phyloP scores from a whole-genome alignment of 805 yeast genomes.

The Tetrapisispora pingtungensis region DNA sequence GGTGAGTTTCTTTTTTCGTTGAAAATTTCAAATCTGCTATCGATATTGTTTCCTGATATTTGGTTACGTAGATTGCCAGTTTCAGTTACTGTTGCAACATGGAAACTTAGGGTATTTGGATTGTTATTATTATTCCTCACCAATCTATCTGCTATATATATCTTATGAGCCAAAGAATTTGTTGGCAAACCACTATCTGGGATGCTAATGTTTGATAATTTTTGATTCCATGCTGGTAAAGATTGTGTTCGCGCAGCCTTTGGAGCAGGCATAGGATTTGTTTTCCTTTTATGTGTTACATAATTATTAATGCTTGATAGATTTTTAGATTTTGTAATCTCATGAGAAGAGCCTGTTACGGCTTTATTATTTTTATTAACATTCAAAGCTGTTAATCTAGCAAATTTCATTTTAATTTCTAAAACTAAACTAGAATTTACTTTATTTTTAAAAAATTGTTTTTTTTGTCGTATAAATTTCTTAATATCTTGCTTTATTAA shows the following conservation, averaged over 20 bases:
- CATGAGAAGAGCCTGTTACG: too few species aligned
- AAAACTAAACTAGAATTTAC: constrained; percentile 13
- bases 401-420: constrained; percentile 26
- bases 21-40: constrained; percentile 28
- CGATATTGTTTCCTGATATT: constrained; percentile 21
- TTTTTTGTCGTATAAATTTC: neutral
- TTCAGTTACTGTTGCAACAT: neutral
- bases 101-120: neutral
- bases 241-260: constrained; percentile 39
- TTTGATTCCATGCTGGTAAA: constrained; percentile 30
- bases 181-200: constrained; percentile 11
- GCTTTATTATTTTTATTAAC: neutral
- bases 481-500: neutral
- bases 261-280: constrained; percentile 37
- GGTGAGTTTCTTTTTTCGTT: constrained; percentile 15
- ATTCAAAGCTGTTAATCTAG: constrained; percentile 12
- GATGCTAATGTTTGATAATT: constrained; percentile 6
- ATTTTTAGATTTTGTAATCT: too few species aligned
- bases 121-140: constrained; percentile 8
- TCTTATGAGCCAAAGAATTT: constrained; percentile 28
- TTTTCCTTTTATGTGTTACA: constrained; percentile 22
- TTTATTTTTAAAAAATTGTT: neutral
- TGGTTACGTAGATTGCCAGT: constrained; percentile 13
- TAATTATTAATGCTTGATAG: neutral
- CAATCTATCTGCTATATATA: constrained; percentile 26